These are phyloP conservation scores for Hylodesmum podocarpum DNA, from an alignment of 306 rosid genomes.

Conservation along the genomic window DNA sequence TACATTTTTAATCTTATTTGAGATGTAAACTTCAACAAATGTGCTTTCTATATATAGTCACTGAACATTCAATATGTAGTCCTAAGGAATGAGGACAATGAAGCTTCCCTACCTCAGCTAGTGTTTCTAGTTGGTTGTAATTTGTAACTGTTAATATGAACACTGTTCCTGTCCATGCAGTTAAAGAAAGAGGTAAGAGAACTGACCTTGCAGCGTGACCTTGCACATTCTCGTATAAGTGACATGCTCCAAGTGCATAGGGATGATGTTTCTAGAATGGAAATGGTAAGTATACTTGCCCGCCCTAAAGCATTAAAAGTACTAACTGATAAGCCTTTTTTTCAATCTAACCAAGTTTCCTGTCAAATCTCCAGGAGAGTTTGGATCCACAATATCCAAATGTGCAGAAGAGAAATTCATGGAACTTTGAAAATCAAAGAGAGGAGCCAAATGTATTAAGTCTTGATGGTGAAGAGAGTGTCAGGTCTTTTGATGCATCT, in stretches of 20 bases:
- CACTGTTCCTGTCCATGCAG: constrained; percentile 48
- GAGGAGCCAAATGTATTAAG: constrained; percentile 34
- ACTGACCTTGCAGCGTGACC: constrained; percentile 61
- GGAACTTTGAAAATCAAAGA: constrained; percentile 58
- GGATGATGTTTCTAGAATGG: constrained; percentile 48
- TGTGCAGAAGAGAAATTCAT: constrained; percentile 52
- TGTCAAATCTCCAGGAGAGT: constrained; percentile 49
- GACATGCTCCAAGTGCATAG: constrained; percentile 62
- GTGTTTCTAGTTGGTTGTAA: constrained; percentile 6
- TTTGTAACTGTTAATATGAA: constrained; percentile 13
- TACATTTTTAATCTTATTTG: neutral
- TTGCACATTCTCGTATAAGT: constrained; percentile 73
- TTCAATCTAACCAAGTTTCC: constrained; percentile 27
- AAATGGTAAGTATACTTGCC: constrained; percentile 47
- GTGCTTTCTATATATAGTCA: neutral
- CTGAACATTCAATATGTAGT: neutral
- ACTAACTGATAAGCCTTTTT: neutral
- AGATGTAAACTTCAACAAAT: neutral
- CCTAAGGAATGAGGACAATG: neutral
- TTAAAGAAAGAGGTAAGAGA: constrained; percentile 74
- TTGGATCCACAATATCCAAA: constrained; percentile 61
- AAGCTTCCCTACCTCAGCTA: neutral
- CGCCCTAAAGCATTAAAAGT: constrained; percentile 22
- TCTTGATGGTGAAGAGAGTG: constrained; percentile 42
- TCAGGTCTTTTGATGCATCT: constrained; percentile 70